Evolutionary conservation across 768 basidiomycete species (phyloP).

Genomic region (Amanita inopinata): DNA sequence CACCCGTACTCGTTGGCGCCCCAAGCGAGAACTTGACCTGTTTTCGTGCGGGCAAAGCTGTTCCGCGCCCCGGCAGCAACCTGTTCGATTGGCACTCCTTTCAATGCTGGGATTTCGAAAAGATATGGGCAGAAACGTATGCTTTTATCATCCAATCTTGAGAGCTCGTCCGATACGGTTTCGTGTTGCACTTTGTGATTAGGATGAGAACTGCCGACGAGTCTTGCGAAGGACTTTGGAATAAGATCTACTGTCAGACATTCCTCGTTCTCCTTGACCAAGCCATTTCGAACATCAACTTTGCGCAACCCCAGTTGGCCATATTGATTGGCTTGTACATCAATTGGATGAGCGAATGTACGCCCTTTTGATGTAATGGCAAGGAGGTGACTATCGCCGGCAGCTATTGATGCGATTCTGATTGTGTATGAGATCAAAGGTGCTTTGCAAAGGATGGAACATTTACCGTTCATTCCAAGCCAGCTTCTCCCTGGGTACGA

Average conservation of each 20-base stretch:
- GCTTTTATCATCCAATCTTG: conserved; percentile 25
- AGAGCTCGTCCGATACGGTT: conserved; percentile 22
- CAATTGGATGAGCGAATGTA: conserved; percentile 69
- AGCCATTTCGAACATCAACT: conserved; percentile 38
- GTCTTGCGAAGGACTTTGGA: conserved; percentile 45
- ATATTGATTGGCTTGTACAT: conserved; percentile 63
- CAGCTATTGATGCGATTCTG: conserved; percentile 66
- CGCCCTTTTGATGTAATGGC: conserved; percentile 66
- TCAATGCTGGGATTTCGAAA: conserved; percentile 70
- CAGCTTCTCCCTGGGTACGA: conserved; percentile 48
- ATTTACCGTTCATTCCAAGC: conserved; percentile 58
- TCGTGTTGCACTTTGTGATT: conserved; percentile 22
- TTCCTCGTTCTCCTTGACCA: conserved; percentile 15
- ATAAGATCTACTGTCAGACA: conserved; percentile 39
- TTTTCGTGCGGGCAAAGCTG: conserved; percentile 59
- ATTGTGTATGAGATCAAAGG: not conserved
- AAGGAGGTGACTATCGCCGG: conserved; percentile 66
- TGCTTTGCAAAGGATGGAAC: conserved; percentile 1
- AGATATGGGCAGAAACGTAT: conserved; percentile 61
- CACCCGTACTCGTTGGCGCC: conserved; percentile 86
- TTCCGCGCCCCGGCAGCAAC: conserved; percentile 63
- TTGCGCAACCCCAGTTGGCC: conserved; percentile 79
- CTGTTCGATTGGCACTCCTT: conserved; percentile 52
- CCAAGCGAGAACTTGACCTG: conserved; percentile 77
- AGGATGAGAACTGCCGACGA: conserved; percentile 37